Conservation (phyloP, 1,284 basidiomycete species). For the Entoloma clypeatum region DNA sequence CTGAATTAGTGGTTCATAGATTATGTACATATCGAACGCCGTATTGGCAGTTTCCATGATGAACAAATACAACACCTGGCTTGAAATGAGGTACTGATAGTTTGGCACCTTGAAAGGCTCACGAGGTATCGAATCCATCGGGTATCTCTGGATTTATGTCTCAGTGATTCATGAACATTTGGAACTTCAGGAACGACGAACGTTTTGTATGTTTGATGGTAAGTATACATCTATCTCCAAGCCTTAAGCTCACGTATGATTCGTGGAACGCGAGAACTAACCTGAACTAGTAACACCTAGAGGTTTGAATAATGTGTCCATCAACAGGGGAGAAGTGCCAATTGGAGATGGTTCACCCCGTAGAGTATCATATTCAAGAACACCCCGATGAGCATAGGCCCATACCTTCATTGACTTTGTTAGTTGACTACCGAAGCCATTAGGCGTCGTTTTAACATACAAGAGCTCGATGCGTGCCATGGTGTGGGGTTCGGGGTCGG, state of each 20-base stretch:
- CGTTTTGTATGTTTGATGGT: constrained; percentile 27
- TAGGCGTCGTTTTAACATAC: constrained; percentile 10
- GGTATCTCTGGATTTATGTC: constrained; percentile 18
- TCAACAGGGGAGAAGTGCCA: too few species aligned
- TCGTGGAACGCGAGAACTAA: constrained; percentile 2
- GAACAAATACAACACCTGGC: constrained; percentile 27
- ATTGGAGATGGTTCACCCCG: constrained; percentile 23
- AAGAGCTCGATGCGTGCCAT: constrained; percentile 19
- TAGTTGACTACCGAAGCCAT: not conserved
- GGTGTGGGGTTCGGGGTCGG: too few species aligned
- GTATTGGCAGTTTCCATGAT: constrained; percentile 30
- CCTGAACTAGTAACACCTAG: constrained; percentile 26
- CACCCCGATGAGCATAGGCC: constrained; percentile 30
- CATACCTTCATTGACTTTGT: constrained; percentile 19
- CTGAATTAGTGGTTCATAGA: constrained; percentile 32
- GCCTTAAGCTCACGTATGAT: not conserved
- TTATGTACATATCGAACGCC: constrained; percentile 27
- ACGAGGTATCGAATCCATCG: constrained; percentile 25
- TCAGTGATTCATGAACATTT: not conserved
- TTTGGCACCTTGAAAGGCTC: constrained; percentile 3
- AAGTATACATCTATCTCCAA: constrained; percentile 22
- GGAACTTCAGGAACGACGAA: constrained; percentile 3
- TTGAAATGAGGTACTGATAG: not conserved
- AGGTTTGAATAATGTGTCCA: too few species aligned
- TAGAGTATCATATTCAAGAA: constrained; percentile 29